phyloP scores from a whole-genome alignment of 495 filamentous ascomycete species.

The Hypoxylon lienhwacheense region DNA sequence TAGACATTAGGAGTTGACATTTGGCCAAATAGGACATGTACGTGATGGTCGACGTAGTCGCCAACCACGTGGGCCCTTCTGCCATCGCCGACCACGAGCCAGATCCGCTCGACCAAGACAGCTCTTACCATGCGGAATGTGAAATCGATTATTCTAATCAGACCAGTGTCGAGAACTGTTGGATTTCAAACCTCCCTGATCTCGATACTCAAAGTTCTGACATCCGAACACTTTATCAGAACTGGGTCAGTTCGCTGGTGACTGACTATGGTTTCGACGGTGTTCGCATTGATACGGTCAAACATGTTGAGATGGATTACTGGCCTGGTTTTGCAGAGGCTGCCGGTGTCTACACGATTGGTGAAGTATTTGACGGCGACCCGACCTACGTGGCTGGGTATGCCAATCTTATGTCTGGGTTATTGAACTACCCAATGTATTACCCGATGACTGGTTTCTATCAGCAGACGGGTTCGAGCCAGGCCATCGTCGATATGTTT shows the following conservation, averaged over 20 bases:
- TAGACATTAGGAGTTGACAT: conserved; percentile 47
- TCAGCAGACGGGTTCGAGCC: conserved; percentile 60
- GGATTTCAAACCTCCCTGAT: conserved; percentile 70
- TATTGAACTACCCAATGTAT: conserved; percentile 68
- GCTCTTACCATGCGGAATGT: conserved; percentile 71
- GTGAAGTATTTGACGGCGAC: conserved; percentile 69
- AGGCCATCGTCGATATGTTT: conserved; percentile 61
- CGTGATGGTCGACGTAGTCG: conserved; percentile 78
- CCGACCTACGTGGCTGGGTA: conserved; percentile 64
- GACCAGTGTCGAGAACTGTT: conserved; percentile 57
- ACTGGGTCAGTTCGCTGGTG: conserved; percentile 67
- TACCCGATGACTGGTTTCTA: conserved; percentile 61
- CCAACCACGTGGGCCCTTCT: conserved; percentile 69
- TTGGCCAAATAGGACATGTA: conserved; percentile 43
- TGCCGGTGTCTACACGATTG: conserved; percentile 70
- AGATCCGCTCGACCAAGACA: conserved; percentile 26
- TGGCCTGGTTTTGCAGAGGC: conserved; percentile 64
- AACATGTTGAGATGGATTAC: conserved; percentile 71
- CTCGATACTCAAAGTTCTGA: conserved; percentile 63
- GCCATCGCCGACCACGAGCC: conserved; percentile 13
- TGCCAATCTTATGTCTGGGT: conserved; percentile 61
- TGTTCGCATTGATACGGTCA: conserved; percentile 74
- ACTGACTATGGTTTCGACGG: conserved; percentile 76
- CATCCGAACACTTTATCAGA: conserved; percentile 61
- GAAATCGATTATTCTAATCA: conserved; percentile 66